A percentile compares a stretch with the other conserved stretches of the same genome.
Conservation (phyloP, 495 filamentous ascomycete species). For the Aspergillus coremiiformis region DNA sequence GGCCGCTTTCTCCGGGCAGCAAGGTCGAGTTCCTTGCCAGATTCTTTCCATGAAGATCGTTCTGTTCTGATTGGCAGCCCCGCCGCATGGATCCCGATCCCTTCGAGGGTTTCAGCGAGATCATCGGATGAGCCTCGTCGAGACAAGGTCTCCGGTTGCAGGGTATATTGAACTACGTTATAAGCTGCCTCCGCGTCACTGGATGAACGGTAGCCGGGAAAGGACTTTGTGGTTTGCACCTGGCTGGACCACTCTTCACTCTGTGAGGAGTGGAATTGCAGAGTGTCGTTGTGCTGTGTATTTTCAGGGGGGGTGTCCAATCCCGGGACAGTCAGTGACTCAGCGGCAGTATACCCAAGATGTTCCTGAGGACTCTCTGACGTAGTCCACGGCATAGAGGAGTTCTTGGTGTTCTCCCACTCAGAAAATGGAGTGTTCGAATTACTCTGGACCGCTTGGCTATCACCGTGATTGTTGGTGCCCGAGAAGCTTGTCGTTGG, state of each 20-base stretch:
- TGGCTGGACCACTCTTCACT: conserved; percentile 26
- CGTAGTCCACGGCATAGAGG: conserved; percentile 28
- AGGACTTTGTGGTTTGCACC: conserved; percentile 15
- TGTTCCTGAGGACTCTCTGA: conserved; percentile 27
- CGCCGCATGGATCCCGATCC: conserved; percentile 34
- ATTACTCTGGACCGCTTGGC: conserved; percentile 9
- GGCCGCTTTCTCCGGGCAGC: conserved; percentile 49
- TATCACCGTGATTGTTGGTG: conserved; percentile 5
- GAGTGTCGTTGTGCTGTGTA: background rate
- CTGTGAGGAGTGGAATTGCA: conserved; percentile 12
- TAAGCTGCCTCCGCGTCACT: conserved; percentile 24
- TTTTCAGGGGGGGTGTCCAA: conserved; percentile 11
- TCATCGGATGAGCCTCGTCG: conserved; percentile 38
- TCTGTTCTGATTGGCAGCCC: conserved; percentile 20
- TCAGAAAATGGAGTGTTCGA: conserved; percentile 24
- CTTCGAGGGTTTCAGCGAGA: conserved; percentile 31
- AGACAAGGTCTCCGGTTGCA: conserved; percentile 31
- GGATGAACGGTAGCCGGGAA: conserved; percentile 16
- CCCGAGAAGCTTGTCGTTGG: conserved; percentile 28
- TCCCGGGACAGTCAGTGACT: conserved; percentile 17
- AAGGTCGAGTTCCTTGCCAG: conserved; percentile 43
- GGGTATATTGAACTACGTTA: conserved; percentile 28
- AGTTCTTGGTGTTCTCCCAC: conserved; percentile 27
- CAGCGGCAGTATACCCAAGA: conserved; percentile 19
- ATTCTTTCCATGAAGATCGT: conserved; percentile 30